These are phyloP conservation scores for Monilinia laxa DNA, from an alignment of 2,329 filamentous ascomycete genomes.

Conservation along the genomic window DNA sequence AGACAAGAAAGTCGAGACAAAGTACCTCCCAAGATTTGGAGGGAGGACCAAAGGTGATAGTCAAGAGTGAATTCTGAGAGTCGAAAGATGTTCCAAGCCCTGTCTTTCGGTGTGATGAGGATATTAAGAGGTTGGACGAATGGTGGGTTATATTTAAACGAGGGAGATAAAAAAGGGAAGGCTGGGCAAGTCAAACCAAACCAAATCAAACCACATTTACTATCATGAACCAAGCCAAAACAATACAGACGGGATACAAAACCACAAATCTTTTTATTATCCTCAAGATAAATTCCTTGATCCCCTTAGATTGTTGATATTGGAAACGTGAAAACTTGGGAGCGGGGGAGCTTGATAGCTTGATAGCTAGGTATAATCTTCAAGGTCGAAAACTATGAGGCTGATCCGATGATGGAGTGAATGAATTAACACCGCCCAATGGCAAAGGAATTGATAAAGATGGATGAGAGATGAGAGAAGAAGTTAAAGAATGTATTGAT, in stretches of 20 bases:
- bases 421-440: neutral
- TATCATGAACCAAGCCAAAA: neutral
- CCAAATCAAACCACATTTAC: conserved; percentile 1
- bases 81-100: neutral
- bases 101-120: conserved; percentile 13
- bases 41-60: neutral
- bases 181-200: conserved; percentile 15
- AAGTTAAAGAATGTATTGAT: conserved; percentile 23
- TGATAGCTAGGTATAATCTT: neutral
- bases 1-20: neutral
- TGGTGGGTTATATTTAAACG: conserved; percentile 19
- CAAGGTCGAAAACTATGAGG: neutral
- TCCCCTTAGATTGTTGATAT: neutral
- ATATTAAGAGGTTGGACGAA: conserved; percentile 21
- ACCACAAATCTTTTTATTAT: neutral
- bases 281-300: neutral
- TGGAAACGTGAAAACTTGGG: neutral
- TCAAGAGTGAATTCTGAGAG: conserved; percentile 11
- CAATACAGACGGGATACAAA: neutral
- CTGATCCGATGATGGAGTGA: neutral
- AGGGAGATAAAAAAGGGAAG: conserved; percentile 14
- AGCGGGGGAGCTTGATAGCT: neutral
- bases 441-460: neutral
- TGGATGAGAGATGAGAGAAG: conserved; percentile 12
- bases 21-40: neutral